Evolutionary conservation across 441 rosid genomes (phyloP), one percentile per base, ranked within the genome.

Genomic region (Codiaeum variegatum): DNA sequence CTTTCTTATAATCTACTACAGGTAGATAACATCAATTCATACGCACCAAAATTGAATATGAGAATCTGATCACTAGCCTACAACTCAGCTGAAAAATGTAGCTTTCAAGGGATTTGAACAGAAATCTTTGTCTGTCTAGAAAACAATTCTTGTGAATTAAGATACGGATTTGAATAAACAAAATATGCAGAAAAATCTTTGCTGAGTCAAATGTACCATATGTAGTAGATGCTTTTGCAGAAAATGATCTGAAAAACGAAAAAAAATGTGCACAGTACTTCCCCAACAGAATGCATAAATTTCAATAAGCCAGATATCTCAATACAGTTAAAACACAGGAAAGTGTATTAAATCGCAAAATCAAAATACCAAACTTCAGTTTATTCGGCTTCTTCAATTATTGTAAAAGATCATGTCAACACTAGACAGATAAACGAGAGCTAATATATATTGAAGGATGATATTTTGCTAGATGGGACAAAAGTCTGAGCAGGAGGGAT

Each of bases 91-190:
- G 78, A 80, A 26, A 74, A 60, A 78, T 61, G 78, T 74, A 77
- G 83, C 82, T 78, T 78, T 82, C 78, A 83, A 78, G 75, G 68
- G 62, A 71, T 73, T 74, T 76, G 78, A 73, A 75, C 34, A 75
- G 36, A 73, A 72, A 60, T 67, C 76, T n/a, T n/a, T 70, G 51
- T 77, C 77, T 76, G 64, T 75, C 75, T 68, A 66, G 49, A 49
- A 76, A 78, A 64, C 77, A 72, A 63, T 74, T 52, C 70, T 76
- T 69, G 51, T 32, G 67, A 77, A 73, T 76, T 74, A 40, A 36
- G 69, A 67, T 63, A 56, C 72, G 73, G 61, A 77, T 67, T 74
- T 49, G 40, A 23, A 23, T 59, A 64, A 55, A 26, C 12, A 79
- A 44, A 73, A 15, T 49, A 63, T 75, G 75, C 34, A 67, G 36